A percentile compares a stretch with the other conserved stretches of the same genome.
phyloP scores from a whole-genome alignment of 768 basidiomycete genomes.

The Leccinum obscurum region DNA sequence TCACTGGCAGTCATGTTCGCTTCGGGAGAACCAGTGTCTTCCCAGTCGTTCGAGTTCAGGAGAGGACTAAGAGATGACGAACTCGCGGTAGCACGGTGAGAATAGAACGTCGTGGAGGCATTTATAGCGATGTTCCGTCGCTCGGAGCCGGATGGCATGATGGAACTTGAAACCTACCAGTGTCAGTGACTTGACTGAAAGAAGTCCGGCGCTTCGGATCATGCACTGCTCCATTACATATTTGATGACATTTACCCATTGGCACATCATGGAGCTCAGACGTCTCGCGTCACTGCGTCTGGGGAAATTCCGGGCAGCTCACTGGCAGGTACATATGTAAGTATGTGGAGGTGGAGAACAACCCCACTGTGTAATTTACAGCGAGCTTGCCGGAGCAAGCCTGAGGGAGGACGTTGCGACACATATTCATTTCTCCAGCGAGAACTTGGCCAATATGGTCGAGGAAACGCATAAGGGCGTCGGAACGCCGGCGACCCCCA shows the following conservation, averaged over 20 bases:
- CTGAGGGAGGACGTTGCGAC: no score
- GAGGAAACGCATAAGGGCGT: background rate
- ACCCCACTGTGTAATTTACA: background rate
- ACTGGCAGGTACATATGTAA: background rate
- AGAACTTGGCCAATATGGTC: background rate
- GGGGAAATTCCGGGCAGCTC: background rate
- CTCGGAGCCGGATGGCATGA: background rate
- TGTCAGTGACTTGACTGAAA: no score
- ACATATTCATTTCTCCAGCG: background rate
- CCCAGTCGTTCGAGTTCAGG: constrained; percentile 5
- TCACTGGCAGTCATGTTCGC: constrained; percentile 11
- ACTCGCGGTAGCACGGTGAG: constrained; percentile 10
- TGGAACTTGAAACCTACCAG: background rate
- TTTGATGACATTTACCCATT: background rate
- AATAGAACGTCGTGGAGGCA: background rate
- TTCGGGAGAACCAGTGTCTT: background rate
- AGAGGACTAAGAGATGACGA: constrained; percentile 19
- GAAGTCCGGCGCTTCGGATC: background rate
- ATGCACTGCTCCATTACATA: background rate
- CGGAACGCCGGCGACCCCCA: background rate
- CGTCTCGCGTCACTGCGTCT: background rate
- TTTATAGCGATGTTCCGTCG: constrained; percentile 17
- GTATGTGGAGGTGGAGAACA: background rate
- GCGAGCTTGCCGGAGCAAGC: no score
- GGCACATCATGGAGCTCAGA: background rate